These are phyloP conservation scores for Arthrobotrys musiformis DNA, from an alignment of 2,329 filamentous ascomycete species.

Conservation along the genomic window DNA sequence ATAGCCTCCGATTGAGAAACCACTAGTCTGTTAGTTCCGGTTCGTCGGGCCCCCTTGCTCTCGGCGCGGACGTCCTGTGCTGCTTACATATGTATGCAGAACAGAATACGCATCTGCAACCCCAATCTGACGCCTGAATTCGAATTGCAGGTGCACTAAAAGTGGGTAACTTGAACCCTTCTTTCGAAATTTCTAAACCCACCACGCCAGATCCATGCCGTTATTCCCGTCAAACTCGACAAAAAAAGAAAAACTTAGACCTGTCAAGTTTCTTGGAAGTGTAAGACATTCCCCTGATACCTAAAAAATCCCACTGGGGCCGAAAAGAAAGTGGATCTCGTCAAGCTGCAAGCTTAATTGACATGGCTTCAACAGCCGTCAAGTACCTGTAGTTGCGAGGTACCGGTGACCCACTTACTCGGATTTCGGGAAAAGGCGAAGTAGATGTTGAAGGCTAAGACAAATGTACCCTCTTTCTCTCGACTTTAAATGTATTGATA, in stretches of 20 bases:
- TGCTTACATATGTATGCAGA: constrained; percentile 6
- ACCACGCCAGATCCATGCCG: constrained; percentile 26
- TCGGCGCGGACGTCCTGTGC: constrained; percentile 6
- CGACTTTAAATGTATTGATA: constrained; percentile 49
- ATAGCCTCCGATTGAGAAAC: constrained; percentile 19
- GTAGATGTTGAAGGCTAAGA: not conserved
- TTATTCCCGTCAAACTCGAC: constrained; percentile 17
- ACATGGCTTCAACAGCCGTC: constrained; percentile 30
- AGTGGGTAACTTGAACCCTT: constrained; percentile 4
- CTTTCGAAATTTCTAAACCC: not conserved
- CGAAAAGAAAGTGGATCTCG: constrained; percentile 18
- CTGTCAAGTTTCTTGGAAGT: not conserved
- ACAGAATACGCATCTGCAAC: not conserved
- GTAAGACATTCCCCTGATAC: not conserved
- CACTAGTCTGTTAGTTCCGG: not conserved
- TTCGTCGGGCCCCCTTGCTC: constrained; percentile 13
- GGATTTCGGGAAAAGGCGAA: constrained; percentile 30
- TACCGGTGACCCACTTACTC: constrained; percentile 26
- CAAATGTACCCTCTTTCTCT: not conserved
- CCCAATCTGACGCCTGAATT: constrained; percentile 29
- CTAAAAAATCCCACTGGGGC: not conserved
- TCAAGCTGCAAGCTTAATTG: constrained; percentile 18
- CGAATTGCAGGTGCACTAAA: constrained; percentile 30
- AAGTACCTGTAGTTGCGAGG: not conserved
- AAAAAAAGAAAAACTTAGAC: not conserved